Base-by-base conservation (phyloP, 1,139 yeast genomes). In the Yamadazyma pseudoaaseri region DNA sequence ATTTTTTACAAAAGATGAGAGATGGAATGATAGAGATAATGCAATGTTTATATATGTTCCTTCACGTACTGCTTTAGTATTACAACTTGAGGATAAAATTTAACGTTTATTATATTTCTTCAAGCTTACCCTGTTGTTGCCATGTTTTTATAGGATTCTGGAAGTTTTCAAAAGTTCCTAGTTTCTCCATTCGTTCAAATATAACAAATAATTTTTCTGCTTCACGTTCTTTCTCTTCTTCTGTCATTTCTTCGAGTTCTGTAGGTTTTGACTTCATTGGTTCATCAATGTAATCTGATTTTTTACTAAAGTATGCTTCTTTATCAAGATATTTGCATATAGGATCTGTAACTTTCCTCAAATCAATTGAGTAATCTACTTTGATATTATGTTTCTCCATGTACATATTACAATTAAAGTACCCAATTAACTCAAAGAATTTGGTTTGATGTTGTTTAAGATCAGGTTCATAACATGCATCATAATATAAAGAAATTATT, bases 11-110 rank as follows among this genome's bases (percentile, higher is more conserved):
- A 76, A 81, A 15, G 79, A 82, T 36, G 76, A 85, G 33, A 65
- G 62, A 18, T 92, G 97, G 97, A 86, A 89, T 55, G 70, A 77
- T 48, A 72, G 98, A 45, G 60, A 68, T 14, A 86, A 90, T 58
- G 85, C 79, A 39, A 50, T 90, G 38, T 86, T 86, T 59, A 82
- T 87, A 11, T 92, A 92, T 56, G 71, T 89, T 48, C 97, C 97
- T 12, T 70, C 73, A 32, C 79, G 97, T 59, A 76, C 86, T 10
- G 97, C 86, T 0, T 48, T 90, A 27, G 90, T 87, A 16, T 40
- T 46, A 27, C 48, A 44, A 33, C 37, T 43, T 18, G 49, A 44
- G 26, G 46, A 43, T n/a, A 44, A 43, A 33, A 32, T 45, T 16
- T 23, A 20, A 20, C 4, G 12, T 13, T 25, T 13, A 25, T 25